Conservation (phyloP, 1,139 yeast genomes). For the Insectozyma bohioensis region DNA sequence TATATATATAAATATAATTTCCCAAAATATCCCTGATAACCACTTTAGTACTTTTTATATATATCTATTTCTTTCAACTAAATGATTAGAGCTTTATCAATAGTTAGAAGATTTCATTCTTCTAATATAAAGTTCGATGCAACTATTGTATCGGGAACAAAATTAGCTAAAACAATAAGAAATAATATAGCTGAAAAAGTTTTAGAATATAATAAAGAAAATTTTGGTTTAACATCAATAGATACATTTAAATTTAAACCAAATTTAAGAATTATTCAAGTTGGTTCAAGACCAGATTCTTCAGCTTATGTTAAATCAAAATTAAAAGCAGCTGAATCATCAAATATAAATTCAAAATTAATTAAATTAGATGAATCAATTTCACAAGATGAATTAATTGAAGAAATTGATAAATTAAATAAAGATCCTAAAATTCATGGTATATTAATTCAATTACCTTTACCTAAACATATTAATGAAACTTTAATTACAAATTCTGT, state of each 20-base stretch:
- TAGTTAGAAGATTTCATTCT: constrained; percentile 17
- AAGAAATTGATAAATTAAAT: constrained; percentile 56
- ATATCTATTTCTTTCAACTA: not conserved
- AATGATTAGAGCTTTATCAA: constrained; percentile 3
- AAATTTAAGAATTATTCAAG: constrained; percentile 67
- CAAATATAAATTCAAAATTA: constrained; percentile 60
- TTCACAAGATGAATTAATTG: constrained; percentile 54
- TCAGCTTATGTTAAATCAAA: constrained; percentile 95
- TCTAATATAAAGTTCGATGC: constrained; percentile 27
- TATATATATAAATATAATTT: too few species aligned
- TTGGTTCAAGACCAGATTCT: constrained; percentile 88
- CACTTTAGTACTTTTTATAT: too few species aligned
- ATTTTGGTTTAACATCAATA: constrained; percentile 20
- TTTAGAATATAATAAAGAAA: constrained; percentile 34
- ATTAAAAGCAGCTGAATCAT: constrained; percentile 71
- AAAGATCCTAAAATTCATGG: constrained; percentile 68
- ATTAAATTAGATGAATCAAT: constrained; percentile 58
- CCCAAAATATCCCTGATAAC: too few species aligned
- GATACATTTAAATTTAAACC: constrained; percentile 53
- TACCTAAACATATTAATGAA: constrained; percentile 71
- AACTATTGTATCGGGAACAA: constrained; percentile 45
- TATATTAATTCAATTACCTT: constrained; percentile 68
- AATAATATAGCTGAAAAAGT: constrained; percentile 42
- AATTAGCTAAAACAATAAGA: constrained; percentile 41
- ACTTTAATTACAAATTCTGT: constrained; percentile 68